These are phyloP conservation scores for Nicotiana otophora DNA, from an alignment of 257 asterid genomes.

Conservation along the genomic window DNA sequence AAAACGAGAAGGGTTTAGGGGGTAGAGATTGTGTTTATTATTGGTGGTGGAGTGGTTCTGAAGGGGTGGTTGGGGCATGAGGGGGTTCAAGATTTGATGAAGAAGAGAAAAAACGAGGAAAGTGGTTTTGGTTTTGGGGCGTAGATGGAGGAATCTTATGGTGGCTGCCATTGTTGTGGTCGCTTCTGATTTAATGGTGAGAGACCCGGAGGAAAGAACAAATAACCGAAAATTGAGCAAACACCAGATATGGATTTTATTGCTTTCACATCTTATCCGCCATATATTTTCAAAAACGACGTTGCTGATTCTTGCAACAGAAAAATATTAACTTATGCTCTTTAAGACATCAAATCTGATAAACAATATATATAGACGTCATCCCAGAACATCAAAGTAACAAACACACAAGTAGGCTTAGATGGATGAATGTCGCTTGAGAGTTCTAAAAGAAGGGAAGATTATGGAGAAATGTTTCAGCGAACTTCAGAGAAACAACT, in stretches of 20 bases:
- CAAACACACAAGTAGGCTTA: neutral
- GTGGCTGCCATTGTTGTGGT: too few species aligned
- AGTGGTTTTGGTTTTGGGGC: too few species aligned
- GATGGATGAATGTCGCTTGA: too few species aligned
- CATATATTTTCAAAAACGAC: neutral
- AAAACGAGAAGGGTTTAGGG: too few species aligned
- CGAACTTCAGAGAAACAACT: neutral
- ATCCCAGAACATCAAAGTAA: neutral
- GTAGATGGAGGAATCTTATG: too few species aligned
- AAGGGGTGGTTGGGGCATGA: too few species aligned
- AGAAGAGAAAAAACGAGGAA: too few species aligned
- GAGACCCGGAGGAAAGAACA: neutral
- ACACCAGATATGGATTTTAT: neutral
- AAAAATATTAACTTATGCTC: neutral
- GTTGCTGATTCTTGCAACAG: neutral
- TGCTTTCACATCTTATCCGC: neutral
- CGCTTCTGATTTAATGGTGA: neutral
- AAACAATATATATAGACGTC: neutral
- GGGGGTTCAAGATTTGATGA: too few species aligned
- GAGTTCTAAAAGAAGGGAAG: too few species aligned
- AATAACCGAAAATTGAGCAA: neutral
- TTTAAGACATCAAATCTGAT: neutral
- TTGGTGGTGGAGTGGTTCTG: too few species aligned
- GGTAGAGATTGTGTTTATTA: too few species aligned
- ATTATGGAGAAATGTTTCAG: too few species aligned